Evolutionary conservation across 805 yeast species (phyloP), one percentile per base, ranked within the genome.

Genomic region (Ogataea degrootiae): DNA sequence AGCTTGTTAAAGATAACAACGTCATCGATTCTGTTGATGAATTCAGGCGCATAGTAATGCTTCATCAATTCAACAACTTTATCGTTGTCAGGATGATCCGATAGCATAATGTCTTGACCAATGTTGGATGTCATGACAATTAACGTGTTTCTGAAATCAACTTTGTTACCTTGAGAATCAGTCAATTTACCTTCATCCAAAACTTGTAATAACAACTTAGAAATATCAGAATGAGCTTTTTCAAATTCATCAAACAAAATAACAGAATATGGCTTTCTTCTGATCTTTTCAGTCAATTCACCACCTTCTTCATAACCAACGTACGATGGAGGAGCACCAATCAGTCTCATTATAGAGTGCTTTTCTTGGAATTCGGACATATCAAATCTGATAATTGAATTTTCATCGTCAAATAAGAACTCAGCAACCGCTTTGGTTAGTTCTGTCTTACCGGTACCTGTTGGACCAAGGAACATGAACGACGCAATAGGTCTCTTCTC

Each of bases 391-490:
- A 91, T 81, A 34, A 92, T 90, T 9, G 96, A 80, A 39, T 81
- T 75, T 60, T 87, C 89, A 65, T 92, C 92, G 61, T 90, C 94
- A 68, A 94, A 94, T 58, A 92, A 68, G 59, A 94, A 94, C 58
- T 89, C 90, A 2, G 98, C 96, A 48, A 92, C 75, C 0, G 95
- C 83, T 66, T 94, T 92, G 7, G 97, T 91, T 44, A 94, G 75
- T 66, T 94, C 98, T 0, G 99, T 94, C 68, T 92, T 92, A 70
- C 99, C 99, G 0, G 98, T 92, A 70, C 99, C 99, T 0, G 99
- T 94, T 45, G 99, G 98, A 21, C 99, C 99, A 55, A 94, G 73
- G 68, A 94, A 94, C 85, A 92, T 85, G 67, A 94, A 94, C 46
- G 96, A 86, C 1, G 97, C 98, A 58, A 92, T 91, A 6, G 99